Base-by-base conservation (phyloP, 352 stramenopile genomes). In the Pythium insidiosum region DNA sequence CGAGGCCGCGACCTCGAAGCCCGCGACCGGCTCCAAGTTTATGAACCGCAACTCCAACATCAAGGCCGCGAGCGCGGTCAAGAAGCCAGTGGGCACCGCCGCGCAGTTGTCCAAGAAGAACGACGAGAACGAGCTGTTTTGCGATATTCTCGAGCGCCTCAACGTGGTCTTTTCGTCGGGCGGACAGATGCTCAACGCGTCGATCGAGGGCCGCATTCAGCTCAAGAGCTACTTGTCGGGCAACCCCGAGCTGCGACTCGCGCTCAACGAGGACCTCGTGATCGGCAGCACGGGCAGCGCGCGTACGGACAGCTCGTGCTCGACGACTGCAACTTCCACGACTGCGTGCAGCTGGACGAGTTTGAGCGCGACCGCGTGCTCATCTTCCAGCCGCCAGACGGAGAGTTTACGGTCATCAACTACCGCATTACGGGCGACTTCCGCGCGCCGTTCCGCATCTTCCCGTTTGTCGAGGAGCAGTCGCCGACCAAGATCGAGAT, bases 141-240 rank as follows among this genome's bases (percentile, higher is more conserved):
- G 98, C 30, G 96, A 99, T 65, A 98, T 99, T 63, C 62, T 99
- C 41, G 96, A 99, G 78, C 76, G 95, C 21, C 75, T 99, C 26
- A 98, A 97, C 56, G 87, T 98, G 20, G 73, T 98, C n/a, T 98
- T 99, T 57, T 96, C 88, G 23, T 84, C 85, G 11, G 95, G 95
- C 43, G 96, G 96, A 34, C 95, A 98, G 52, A 94, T 99, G 48
- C 82, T 99, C 39, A 98, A 98, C 56, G 96, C 88, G 22, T 97
- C 88, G 26, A 98, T 99, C 56, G 96, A 99, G 57, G 96, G 96
- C 44, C 97, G 90, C 43, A 94, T 95, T 38, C 92, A 98, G 69
- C 98, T 99, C 84, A 99, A 99, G 73, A 98, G 84, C 50, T 99
- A 98, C 56, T 65, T 99, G 40, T 94, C 87, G n/a, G 95, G 95